Percentiles rank a stretch among this genome's conserved stretches.
These are phyloP conservation scores for Colletotrichum liriopes DNA, from an alignment of 2,329 filamentous ascomycete species.

Conservation along the genomic window DNA sequence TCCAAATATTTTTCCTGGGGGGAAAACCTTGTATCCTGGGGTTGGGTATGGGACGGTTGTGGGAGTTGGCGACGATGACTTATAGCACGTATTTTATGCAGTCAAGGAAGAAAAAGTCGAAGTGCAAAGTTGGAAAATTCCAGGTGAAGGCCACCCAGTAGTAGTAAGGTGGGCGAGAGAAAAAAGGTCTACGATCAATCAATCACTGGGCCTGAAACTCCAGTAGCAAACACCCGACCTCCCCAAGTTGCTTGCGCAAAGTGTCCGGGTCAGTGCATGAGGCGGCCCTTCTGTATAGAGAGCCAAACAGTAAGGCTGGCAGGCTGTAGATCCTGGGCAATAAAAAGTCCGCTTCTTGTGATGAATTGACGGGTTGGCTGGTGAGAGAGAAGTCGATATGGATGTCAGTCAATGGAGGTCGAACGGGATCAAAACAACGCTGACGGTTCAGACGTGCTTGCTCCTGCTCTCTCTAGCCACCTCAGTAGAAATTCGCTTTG, in stretches of 20 bases:
- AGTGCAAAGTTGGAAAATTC: conserved; percentile 6
- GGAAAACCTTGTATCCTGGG: not conserved
- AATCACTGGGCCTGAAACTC: conserved; percentile 33
- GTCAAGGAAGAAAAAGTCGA: not conserved
- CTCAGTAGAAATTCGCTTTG: conserved; percentile 8
- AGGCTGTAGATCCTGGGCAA: conserved; percentile 9
- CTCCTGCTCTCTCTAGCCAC: conserved; percentile 7
- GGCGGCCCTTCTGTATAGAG: conserved; percentile 16
- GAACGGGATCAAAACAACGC: conserved; percentile 35
- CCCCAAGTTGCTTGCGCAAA: conserved; percentile 27
- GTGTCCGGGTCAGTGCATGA: conserved; percentile 33
- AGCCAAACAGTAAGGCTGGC: conserved; percentile 17
- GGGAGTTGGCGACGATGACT: conserved; percentile 4
- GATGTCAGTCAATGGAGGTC: conserved; percentile 19
- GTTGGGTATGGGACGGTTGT: not conserved
- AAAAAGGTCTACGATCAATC: conserved; percentile 36
- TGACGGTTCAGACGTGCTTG: conserved; percentile 32
- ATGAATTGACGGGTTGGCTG: conserved; percentile 21
- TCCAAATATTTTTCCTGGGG: not conserved
- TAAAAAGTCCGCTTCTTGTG: conserved; percentile 1
- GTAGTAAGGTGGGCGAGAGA: conserved; percentile 8
- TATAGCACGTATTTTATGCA: conserved; percentile 24
- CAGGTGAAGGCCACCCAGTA: conserved; percentile 14
- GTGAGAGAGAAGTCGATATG: conserved; percentile 5
- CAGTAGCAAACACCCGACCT: conserved; percentile 36